Evolutionary conservation across 768 basidiomycete genomes (phyloP).

Genomic region (Suillus decipiens): DNA sequence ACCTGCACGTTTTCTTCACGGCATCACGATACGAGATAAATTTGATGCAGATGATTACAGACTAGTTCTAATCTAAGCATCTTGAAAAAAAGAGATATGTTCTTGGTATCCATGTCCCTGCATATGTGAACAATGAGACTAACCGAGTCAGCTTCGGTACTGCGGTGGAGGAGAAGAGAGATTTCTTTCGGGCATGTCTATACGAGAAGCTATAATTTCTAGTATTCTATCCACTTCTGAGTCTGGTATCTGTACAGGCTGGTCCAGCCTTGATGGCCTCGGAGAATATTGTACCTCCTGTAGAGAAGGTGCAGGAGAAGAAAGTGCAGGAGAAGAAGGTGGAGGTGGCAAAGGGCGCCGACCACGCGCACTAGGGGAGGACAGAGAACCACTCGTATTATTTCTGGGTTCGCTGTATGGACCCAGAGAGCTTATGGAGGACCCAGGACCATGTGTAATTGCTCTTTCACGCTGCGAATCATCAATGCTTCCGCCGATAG

Average conservation of each 20-base stretch:
- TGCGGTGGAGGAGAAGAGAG: constrained; percentile 6
- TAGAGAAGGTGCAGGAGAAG: neutral
- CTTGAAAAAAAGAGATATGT: neutral
- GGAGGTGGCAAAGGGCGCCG: constrained; percentile 4
- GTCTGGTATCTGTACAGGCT: constrained; percentile 1
- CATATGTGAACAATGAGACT: constrained; percentile 1
- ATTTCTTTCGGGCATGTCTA: constrained; percentile 6
- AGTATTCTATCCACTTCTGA: constrained; percentile 13
- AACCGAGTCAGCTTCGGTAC: constrained; percentile 8
- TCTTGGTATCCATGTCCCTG: neutral
- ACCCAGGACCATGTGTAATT: constrained; percentile 4
- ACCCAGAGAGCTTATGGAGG: neutral
- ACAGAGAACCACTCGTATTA: neutral
- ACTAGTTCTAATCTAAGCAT: neutral
- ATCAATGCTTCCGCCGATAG: constrained; percentile 5
- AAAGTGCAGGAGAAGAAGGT: neutral
- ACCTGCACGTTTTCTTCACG: constrained; percentile 7
- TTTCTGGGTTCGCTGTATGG: constrained; percentile 1
- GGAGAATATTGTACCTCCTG: neutral
- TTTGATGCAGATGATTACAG: constrained; percentile 1
- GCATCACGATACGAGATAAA: constrained; percentile 5
- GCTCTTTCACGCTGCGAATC: neutral
- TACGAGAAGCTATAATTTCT: constrained; percentile 11
- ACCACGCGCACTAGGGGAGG: constrained; percentile 1
- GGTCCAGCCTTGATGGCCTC: neutral